Base-by-base conservation (phyloP, 306 rosid species). In the Trifolium subterraneum region DNA sequence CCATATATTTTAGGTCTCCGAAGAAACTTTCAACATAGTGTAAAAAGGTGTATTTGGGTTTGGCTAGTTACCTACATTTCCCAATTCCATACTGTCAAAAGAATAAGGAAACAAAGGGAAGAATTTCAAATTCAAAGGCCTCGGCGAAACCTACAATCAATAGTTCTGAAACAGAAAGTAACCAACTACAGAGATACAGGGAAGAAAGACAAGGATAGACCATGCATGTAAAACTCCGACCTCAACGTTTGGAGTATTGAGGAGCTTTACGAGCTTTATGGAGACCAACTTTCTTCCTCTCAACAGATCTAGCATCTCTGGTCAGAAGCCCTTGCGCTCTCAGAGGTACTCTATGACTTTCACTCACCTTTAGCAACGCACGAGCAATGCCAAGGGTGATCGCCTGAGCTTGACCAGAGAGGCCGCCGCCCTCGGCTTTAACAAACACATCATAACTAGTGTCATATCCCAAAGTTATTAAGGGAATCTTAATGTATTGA, bases 231-330 rank as follows among this genome's bases (percentile, higher is more conserved):
- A 63, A 51, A 58, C 67, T 33, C 68, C 62, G 66, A 83, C 85
- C 79, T 88, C 81, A 94, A 87, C 98, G 97, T 58, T 94, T 94
- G 65, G 98, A 94, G 85, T 69, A 94, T 73, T 94, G 98, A 23
- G 98, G 98, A 19, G 98, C 97, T 90, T 94, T 92, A 20, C 98
- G 98, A 73, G 98, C 98, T 86, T 94, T 94, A 90, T 92, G 85
- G 68, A 94, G 90, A 85, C 98, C 97, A 38, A 81, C 74, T 80
- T 94, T 94, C 95, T 94, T 94, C 90, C 98, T 90, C 88, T 94
- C 98, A 79, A 94, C 98, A 20, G 88, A 82, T 87, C 98, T 91
- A 19, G 98, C 58, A 85, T 93, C 98, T 77, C 98, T 91, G 35
- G 98, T 93, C 78, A 93, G 87, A 78, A 94, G 98, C 60, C 96